Evolutionary conservation across 371 early-diverging fungal genomes (phyloP).

Genomic region (Chytridium lagenaria): DNA sequence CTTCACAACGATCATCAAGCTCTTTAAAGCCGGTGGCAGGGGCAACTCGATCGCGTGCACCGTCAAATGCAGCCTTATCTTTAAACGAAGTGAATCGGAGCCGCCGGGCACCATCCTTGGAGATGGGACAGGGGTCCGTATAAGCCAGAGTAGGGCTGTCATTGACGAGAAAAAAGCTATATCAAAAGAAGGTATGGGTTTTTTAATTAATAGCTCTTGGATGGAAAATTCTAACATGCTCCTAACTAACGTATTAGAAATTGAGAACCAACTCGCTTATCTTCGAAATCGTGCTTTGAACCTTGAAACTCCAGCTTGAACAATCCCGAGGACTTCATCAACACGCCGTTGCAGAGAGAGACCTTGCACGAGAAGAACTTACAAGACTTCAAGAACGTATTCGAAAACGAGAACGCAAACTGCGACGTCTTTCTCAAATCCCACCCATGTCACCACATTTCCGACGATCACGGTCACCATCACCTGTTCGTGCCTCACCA

Average conservation of each 20-base stretch:
- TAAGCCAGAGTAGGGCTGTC: too few relatives aligned
- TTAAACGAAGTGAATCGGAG: too few relatives aligned
- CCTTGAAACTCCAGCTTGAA: slow-evolving; percentile 44
- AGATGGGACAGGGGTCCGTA: too few relatives aligned
- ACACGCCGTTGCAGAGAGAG: slow-evolving; percentile 34
- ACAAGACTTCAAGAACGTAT: slow-evolving; percentile 22
- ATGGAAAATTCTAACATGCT: not conserved
- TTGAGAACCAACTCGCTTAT: slow-evolving; percentile 27
- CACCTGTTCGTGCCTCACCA: not conserved
- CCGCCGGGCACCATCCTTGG: too few relatives aligned
- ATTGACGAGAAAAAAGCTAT: not conserved
- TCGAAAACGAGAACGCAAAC: slow-evolving; percentile 11
- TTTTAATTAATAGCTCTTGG: too few relatives aligned
- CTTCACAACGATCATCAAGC: too few relatives aligned
- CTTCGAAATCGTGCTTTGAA: slow-evolving; percentile 30
- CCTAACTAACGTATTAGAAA: slow-evolving; percentile 18
- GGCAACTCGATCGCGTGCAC: too few relatives aligned
- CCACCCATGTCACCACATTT: not conserved
- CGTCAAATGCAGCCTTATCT: too few relatives aligned
- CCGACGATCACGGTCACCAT: slow-evolving; percentile 1
- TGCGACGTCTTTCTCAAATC: not conserved
- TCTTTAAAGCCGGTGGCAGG: too few relatives aligned
- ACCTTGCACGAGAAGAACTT: slow-evolving; percentile 41
- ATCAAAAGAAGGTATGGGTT: not conserved
- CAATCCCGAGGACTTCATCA: slow-evolving; percentile 33